These are phyloP conservation scores for Yamadazyma oceani DNA, from an alignment of 1,139 yeast genomes.

Conservation along the genomic window DNA sequence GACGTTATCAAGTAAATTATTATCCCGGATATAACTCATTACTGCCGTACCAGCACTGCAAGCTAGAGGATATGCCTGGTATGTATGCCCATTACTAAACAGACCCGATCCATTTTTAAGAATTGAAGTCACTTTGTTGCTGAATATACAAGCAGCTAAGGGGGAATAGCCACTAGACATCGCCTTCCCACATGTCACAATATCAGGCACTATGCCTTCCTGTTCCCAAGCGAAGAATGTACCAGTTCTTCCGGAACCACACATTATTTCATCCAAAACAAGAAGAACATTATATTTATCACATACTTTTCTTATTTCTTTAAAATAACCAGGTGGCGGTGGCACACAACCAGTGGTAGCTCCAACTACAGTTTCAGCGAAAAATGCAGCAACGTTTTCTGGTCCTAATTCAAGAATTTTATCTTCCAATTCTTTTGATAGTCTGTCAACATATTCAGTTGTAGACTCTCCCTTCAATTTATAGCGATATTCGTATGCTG, in stretches of 20 bases:
- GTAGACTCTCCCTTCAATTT: conserved; percentile 43
- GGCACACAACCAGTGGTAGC: conserved; percentile 55
- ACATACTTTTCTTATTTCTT: conserved; percentile 50
- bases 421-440: conserved; percentile 47
- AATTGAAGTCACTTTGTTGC: conserved; percentile 45
- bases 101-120: conserved; percentile 43
- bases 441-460: conserved; percentile 44
- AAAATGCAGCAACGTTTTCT: conserved; percentile 51
- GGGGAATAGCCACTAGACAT: conserved; percentile 63
- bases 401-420: conserved; percentile 47
- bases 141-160: conserved; percentile 56
- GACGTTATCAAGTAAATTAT: conserved; percentile 45
- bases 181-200: conserved; percentile 62
- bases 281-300: conserved; percentile 56
- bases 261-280: conserved; percentile 62
- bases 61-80: conserved; percentile 56
- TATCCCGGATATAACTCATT: conserved; percentile 47
- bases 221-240: conserved; percentile 48
- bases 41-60: conserved; percentile 58
- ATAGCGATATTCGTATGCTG: conserved; percentile 49
- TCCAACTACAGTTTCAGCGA: conserved; percentile 57
- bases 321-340: conserved; percentile 57
- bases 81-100: conserved; percentile 55
- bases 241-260: conserved; percentile 54
- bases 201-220: conserved; percentile 52